A percentile compares a stretch with the other conserved stretches of the same genome.
These are phyloP conservation scores for Moesziomyces sp. DNA, from an alignment of 1,284 basidiomycete genomes.

Conservation along the genomic window DNA sequence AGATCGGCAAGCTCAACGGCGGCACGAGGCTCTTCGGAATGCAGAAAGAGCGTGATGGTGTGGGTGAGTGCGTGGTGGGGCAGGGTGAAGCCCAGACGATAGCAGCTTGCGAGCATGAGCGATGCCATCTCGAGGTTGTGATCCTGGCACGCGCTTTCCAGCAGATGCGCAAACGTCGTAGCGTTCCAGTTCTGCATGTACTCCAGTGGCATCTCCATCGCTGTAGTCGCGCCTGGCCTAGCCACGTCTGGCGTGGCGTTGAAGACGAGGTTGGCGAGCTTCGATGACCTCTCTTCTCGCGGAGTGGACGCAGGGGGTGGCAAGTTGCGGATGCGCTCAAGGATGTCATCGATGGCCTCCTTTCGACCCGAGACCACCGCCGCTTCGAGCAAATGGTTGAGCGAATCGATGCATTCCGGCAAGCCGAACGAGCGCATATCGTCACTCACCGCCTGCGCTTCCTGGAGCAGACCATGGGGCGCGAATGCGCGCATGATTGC, in stretches of 20 bases:
- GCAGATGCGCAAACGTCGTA: constrained; percentile 42
- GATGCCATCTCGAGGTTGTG: constrained; percentile 54
- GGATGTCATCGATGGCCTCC: constrained; percentile 15
- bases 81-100: constrained; percentile 17
- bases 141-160: constrained; percentile 39
- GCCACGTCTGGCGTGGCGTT: not conserved
- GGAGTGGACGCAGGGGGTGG: constrained; percentile 3
- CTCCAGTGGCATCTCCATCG: constrained; percentile 13
- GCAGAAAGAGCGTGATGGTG: constrained; percentile 28
- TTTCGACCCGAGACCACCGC: constrained; percentile 33
- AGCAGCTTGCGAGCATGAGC: constrained; percentile 36
- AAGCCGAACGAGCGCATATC: constrained; percentile 47
- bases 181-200: constrained; percentile 49
- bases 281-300: not conserved
- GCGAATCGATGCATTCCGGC: constrained; percentile 31
- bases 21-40: constrained; percentile 41
- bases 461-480: constrained; percentile 31
- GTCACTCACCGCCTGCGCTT: constrained; percentile 29
- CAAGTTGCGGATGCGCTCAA: constrained; percentile 28
- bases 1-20: constrained; percentile 47
- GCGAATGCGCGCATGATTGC: constrained; percentile 38
- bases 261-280: constrained; percentile 17
- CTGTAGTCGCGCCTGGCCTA: not conserved
- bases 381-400: constrained; percentile 46
- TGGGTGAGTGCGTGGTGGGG: constrained; percentile 20